Conservation (phyloP, 2,329 filamentous ascomycete genomes). For the Penicillium sp. region DNA sequence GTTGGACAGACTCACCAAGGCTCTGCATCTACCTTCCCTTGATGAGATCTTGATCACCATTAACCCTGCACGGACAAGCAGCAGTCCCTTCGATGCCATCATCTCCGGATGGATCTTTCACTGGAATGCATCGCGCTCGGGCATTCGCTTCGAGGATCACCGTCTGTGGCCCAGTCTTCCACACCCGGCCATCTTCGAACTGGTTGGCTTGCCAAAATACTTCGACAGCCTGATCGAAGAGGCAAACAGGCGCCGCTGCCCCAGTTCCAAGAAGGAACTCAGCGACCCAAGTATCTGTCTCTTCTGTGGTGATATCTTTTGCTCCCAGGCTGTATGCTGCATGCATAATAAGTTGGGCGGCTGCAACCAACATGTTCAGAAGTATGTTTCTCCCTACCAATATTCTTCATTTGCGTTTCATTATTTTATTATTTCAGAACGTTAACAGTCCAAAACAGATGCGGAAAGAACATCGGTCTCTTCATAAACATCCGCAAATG, state of each 20-base stretch:
- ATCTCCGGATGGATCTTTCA: constrained; percentile 71
- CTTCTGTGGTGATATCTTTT: constrained; percentile 96
- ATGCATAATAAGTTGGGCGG: constrained; percentile 72
- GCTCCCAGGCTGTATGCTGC: constrained; percentile 91
- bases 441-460: constrained; percentile 55
- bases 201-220: constrained; percentile 87
- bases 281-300: constrained; percentile 89
- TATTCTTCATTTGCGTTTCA: neutral
- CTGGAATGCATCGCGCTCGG: constrained; percentile 37
- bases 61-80: constrained; percentile 40
- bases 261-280: constrained; percentile 86
- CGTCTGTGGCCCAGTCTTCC: constrained; percentile 55
- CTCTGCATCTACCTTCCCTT: constrained; percentile 74
- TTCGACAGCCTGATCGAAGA: constrained; percentile 93
- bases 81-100: constrained; percentile 49
- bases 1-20: constrained; percentile 75
- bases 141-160: constrained; percentile 33
- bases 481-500: constrained; percentile 98
- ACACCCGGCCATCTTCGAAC: constrained; percentile 90
- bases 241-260: constrained; percentile 78
- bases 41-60: constrained; percentile 72
- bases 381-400: constrained; percentile 55
- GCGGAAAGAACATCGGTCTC: constrained; percentile 84
- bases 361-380: constrained; percentile 85
- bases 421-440: neutral